Percentiles rank a stretch among this genome's conserved stretches.
Conservation (phyloP, 176 grass and related monocot genomes). For the Oryza longistaminata region DNA sequence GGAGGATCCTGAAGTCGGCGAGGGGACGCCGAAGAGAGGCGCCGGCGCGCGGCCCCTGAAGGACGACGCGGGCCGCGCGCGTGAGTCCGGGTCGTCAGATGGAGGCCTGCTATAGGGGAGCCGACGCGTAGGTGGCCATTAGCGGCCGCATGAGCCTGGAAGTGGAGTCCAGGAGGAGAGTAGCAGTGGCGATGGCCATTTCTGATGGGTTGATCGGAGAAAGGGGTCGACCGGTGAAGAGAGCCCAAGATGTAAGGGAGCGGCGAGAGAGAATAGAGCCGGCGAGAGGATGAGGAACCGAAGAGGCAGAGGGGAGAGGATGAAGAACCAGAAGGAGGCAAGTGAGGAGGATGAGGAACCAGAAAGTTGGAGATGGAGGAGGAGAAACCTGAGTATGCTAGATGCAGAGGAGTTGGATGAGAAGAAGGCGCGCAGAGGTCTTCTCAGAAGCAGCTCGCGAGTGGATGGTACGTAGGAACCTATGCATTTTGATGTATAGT, state of each 20-base stretch:
- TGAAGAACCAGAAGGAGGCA: no score
- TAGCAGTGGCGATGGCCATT: no score
- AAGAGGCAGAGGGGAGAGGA: no score
- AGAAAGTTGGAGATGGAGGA: no score
- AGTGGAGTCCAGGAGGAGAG: no score
- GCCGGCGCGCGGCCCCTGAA: background rate
- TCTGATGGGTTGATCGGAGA: no score
- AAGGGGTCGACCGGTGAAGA: no score
- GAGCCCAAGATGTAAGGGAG: no score
- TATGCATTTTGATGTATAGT: background rate
- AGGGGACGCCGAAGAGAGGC: background rate
- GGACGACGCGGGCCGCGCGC: background rate
- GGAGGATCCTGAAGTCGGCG: background rate
- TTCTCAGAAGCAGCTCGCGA: background rate
- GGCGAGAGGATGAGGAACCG: no score
- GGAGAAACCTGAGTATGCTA: background rate
- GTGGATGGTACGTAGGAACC: slow-evolving; percentile 12
- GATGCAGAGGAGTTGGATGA: background rate
- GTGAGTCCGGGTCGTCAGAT: background rate
- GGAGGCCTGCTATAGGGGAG: background rate
- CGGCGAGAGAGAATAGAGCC: no score
- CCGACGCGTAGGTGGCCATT: background rate
- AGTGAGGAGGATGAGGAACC: no score
- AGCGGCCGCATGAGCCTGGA: background rate
- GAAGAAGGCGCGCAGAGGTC: background rate